phyloP scores from a whole-genome alignment of 805 yeast genomes.

The Yarrowia bubula region DNA sequence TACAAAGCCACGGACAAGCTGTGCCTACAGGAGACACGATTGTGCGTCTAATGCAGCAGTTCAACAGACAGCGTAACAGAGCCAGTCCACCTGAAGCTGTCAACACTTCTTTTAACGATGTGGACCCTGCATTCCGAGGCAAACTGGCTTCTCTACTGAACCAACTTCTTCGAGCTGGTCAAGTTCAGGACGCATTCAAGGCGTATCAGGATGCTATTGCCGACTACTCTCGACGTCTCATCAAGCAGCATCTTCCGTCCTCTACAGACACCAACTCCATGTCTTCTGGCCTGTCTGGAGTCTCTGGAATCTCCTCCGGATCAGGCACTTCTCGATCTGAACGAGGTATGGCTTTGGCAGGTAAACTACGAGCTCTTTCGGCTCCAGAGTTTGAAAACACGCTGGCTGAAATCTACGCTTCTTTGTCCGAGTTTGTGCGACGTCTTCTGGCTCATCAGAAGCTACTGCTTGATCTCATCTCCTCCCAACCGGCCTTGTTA shows the following conservation, averaged over 20 bases:
- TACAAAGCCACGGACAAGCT: slow-evolving; percentile 55
- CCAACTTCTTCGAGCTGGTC: slow-evolving; percentile 62
- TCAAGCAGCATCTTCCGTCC: slow-evolving; percentile 61
- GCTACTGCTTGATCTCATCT: slow-evolving; percentile 66
- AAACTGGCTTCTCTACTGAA: slow-evolving; percentile 49
- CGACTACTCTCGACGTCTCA: slow-evolving; percentile 68
- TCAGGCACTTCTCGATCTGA: slow-evolving; percentile 34
- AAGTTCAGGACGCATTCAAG: slow-evolving; percentile 58
- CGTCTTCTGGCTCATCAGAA: slow-evolving; percentile 78
- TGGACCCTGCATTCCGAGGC: slow-evolving; percentile 40
- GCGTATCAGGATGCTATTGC: slow-evolving; percentile 67
- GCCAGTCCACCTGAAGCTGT: not conserved
- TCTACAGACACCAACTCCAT: slow-evolving; percentile 40
- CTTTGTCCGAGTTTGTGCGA: slow-evolving; percentile 68
- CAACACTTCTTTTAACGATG: slow-evolving; percentile 16
- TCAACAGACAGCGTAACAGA: slow-evolving; percentile 30
- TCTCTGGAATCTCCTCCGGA: not conserved
- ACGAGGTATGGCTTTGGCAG: slow-evolving; percentile 45
- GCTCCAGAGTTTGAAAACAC: slow-evolving; percentile 74
- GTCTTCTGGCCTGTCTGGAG: slow-evolving; percentile 11
- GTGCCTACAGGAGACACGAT: slow-evolving; percentile 52
- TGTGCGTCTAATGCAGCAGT: slow-evolving; percentile 45
- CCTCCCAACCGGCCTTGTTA: slow-evolving; percentile 42
- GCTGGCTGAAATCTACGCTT: slow-evolving; percentile 58
- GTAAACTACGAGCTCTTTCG: slow-evolving; percentile 59